Percentiles rank a stretch among this genome's conserved stretches.
Conservation (phyloP, 2,329 filamentous ascomycete species). For the Trichoderma gracile region DNA sequence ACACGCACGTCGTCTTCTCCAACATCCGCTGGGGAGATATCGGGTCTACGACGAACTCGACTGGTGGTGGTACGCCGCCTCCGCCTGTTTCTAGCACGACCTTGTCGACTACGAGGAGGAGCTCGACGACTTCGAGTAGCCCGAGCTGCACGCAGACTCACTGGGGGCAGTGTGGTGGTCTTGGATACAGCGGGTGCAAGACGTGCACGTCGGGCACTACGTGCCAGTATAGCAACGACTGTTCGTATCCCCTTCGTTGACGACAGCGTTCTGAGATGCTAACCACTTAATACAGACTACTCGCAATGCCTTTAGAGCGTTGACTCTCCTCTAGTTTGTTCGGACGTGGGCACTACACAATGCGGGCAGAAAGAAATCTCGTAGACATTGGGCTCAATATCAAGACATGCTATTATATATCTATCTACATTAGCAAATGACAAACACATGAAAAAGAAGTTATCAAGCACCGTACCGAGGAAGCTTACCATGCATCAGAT, state of each 20-base stretch:
- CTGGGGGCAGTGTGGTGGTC: conserved; percentile 14
- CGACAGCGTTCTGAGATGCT: neutral
- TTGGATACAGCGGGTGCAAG: conserved; percentile 12
- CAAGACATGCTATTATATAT: no score
- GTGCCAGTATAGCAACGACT: conserved; percentile 14
- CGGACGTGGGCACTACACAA: no score
- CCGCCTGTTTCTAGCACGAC: conserved; percentile 8
- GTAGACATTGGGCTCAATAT: no score
- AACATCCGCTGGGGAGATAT: conserved; percentile 64
- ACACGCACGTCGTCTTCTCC: conserved; percentile 54
- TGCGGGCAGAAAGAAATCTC: no score
- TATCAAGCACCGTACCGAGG: no score
- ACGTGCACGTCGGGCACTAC: conserved; percentile 13
- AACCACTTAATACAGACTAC: neutral
- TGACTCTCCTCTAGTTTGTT: no score
- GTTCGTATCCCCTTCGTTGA: neutral
- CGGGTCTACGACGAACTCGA: conserved; percentile 44
- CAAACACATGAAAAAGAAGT: no score
- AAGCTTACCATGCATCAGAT: no score
- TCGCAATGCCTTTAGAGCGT: conserved; percentile 12
- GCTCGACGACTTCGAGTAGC: neutral
- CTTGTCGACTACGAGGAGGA: neutral
- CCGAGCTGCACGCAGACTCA: conserved; percentile 17
- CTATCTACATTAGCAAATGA: no score
- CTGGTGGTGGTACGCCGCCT: neutral